Evolutionary conservation across 1,284 basidiomycete genomes (phyloP).

Genomic region (Amylostereum areolatum): DNA sequence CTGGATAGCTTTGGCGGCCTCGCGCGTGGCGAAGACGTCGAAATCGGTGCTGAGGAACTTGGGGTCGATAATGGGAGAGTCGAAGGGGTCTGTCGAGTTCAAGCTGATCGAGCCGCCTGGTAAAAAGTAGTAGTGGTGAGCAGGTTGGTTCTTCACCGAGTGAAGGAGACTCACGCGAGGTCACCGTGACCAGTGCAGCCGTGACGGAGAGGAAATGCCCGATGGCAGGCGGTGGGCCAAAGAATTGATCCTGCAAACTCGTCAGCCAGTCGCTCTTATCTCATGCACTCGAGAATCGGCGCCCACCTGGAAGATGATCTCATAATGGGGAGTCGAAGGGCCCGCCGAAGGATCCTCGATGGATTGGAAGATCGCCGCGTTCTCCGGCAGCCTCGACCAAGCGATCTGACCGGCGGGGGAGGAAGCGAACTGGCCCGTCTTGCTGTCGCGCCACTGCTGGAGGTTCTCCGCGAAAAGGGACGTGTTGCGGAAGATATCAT

Average conservation of each 20-base stretch:
- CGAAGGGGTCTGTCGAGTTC: constrained; percentile 18
- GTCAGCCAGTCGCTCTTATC: not conserved
- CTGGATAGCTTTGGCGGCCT: constrained; percentile 7
- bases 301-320: constrained; percentile 13
- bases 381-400: constrained; percentile 13
- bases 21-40: constrained; percentile 9
- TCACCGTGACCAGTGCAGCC: constrained; percentile 7
- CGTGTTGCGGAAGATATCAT: constrained; percentile 15
- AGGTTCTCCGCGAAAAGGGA: constrained; percentile 11
- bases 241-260: constrained; percentile 2
- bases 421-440: constrained; percentile 9
- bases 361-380: constrained; percentile 10
- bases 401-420: constrained; percentile 11
- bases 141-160: not conserved
- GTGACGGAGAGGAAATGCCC: constrained; percentile 9
- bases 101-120: constrained; percentile 15
- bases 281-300: not conserved
- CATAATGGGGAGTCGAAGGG: constrained; percentile 10
- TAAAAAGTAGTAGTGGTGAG: not conserved
- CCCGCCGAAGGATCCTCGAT: constrained; percentile 15
- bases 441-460: constrained; percentile 19
- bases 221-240: not conserved
- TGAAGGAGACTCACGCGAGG: constrained; percentile 6
- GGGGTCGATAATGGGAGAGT: constrained; percentile 19
- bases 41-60: constrained; percentile 16